Evolutionary conservation across 164 flowering plant genomes (phyloP).

Genomic region (Berberis thunbergii): DNA sequence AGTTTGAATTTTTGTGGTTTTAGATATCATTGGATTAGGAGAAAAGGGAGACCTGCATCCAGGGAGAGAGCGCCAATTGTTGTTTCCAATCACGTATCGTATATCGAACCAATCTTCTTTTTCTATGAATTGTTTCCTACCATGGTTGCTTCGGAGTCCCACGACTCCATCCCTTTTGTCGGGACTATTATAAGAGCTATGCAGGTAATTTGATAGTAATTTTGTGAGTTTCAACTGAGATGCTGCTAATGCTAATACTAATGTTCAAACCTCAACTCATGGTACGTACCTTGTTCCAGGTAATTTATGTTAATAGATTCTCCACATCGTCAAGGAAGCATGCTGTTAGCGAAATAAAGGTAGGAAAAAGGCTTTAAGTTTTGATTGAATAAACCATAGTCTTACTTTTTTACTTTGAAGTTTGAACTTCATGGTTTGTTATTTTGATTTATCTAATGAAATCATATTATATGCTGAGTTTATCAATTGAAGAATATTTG

Average conservation of each 20-base stretch:
- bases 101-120: conserved; percentile 88
- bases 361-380: no score
- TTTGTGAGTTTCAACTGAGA: background rate
- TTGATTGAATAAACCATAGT: no score
- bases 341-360: no score
- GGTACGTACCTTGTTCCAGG: no score
- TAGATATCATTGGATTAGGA: conserved; percentile 90
- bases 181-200: conserved; percentile 98
- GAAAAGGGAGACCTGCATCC: conserved; percentile 75
- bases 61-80: conserved; percentile 88
- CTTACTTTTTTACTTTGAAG: no score
- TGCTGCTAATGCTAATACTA: background rate
- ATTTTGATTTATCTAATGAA: no score
- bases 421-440: no score
- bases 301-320: no score
- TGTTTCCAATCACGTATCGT: conserved; percentile 92
- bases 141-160: conserved; percentile 90
- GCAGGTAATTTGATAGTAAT: conserved; percentile 50
- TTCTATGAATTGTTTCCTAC: conserved; percentile 92
- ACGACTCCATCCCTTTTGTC: conserved; percentile 84
- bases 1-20: conserved; percentile 1
- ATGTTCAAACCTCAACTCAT: no score
- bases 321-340: no score
- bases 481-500: no score
- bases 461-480: no score